Evolutionary conservation across 73 alveolate species (phyloP).

Genomic region (Tetrahymena malaccensis): DNA sequence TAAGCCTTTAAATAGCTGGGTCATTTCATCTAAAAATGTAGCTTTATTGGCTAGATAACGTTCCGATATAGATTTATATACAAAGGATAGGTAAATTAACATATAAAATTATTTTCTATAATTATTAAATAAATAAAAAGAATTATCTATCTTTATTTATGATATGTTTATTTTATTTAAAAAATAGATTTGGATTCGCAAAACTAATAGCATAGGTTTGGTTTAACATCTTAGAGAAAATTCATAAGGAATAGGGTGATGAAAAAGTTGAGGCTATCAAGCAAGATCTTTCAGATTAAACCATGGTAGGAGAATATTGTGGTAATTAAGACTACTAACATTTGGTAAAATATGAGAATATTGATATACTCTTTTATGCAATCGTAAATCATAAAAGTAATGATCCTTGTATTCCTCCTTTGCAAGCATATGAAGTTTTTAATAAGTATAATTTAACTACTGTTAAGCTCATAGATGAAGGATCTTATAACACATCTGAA

Average conservation of each 20-base stretch:
- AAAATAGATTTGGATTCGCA: slow-evolving; percentile 77
- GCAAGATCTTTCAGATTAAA: slow-evolving; percentile 58
- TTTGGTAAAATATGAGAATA: slow-evolving; percentile 70
- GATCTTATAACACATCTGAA: slow-evolving; percentile 51
- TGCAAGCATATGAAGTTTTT: slow-evolving; percentile 56
- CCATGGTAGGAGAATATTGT: slow-evolving; percentile 90
- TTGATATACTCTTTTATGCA: slow-evolving; percentile 76
- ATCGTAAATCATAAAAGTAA: slow-evolving; percentile 74
- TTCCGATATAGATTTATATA: slow-evolving; percentile 53
- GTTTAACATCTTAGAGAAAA: slow-evolving; percentile 62
- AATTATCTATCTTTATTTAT: no score
- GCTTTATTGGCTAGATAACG: slow-evolving; percentile 60
- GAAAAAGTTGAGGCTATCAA: slow-evolving; percentile 56
- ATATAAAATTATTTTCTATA: no score
- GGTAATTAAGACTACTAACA: slow-evolving; percentile 88
- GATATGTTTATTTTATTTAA: no score
- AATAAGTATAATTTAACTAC: slow-evolving; percentile 60
- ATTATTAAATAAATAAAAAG: no score
- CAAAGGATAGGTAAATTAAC: neutral
- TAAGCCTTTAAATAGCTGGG: slow-evolving; percentile 72
- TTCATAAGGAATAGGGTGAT: slow-evolving; percentile 19
- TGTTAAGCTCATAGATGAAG: slow-evolving; percentile 48
- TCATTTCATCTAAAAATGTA: slow-evolving; percentile 82
- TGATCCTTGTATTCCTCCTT: slow-evolving; percentile 63
- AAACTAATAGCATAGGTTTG: slow-evolving; percentile 78